Percentiles rank a stretch among this genome's conserved stretches.
phyloP scores from a whole-genome alignment of 352 stramenopile genomes.

The Elongisporangium undulatum region DNA sequence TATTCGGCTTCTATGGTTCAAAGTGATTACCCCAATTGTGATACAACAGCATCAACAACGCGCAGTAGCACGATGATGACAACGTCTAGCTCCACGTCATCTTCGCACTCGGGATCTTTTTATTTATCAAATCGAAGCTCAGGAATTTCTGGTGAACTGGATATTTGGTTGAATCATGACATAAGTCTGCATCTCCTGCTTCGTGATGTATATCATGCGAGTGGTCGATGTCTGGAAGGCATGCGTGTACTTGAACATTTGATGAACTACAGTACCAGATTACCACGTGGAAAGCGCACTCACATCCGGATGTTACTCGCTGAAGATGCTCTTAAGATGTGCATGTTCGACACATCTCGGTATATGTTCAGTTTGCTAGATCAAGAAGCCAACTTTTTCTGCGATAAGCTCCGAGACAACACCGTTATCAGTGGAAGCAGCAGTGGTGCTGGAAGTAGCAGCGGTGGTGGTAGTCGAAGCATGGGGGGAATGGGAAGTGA shows the following conservation, averaged over 20 bases:
- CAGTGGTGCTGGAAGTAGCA: constrained; percentile 55
- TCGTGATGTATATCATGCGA: constrained; percentile 74
- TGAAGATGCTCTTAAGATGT: constrained; percentile 72
- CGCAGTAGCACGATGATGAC: constrained; percentile 70
- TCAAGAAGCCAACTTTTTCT: constrained; percentile 71
- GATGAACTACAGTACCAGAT: constrained; percentile 60
- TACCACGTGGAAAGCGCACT: constrained; percentile 76
- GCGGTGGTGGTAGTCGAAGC: constrained; percentile 32
- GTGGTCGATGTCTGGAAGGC: constrained; percentile 70
- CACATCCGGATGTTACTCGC: constrained; percentile 74
- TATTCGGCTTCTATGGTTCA: constrained; percentile 48
- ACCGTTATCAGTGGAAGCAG: constrained; percentile 45
- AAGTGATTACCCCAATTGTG: constrained; percentile 49
- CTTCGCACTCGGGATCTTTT: constrained; percentile 52
- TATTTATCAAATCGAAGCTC: constrained; percentile 41
- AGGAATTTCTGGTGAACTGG: constrained; percentile 65
- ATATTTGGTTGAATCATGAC: constrained; percentile 79
- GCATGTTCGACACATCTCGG: constrained; percentile 67
- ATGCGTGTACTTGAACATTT: constrained; percentile 78
- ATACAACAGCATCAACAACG: constrained; percentile 32
- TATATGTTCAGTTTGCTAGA: constrained; percentile 75
- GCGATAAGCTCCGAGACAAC: constrained; percentile 64
- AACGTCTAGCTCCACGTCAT: constrained; percentile 64
- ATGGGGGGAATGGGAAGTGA: constrained; percentile 74
- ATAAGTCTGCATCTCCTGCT: constrained; percentile 81